Conservation (phyloP, 1,284 basidiomycete genomes). For the Mycosarcoma maydis region DNA sequence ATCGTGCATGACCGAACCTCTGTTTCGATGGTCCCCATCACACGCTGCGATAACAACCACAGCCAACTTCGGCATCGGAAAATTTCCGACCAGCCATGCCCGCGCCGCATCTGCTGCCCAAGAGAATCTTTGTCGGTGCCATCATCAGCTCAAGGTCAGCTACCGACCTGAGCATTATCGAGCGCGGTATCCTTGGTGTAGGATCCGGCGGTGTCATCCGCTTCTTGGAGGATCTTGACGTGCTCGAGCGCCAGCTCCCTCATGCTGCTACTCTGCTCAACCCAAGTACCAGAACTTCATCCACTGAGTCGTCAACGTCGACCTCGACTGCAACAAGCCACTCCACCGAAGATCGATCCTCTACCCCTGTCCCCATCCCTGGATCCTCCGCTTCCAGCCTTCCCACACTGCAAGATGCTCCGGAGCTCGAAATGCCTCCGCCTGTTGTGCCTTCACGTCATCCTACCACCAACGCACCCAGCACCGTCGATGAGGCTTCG, state of each 20-base stretch:
- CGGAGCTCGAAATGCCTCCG: slow-evolving; percentile 45
- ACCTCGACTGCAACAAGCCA: slow-evolving; percentile 26
- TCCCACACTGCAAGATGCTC: slow-evolving; percentile 29
- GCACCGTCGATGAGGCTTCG: slow-evolving; percentile 14
- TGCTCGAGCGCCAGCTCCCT: slow-evolving; percentile 23
- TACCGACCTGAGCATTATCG: slow-evolving; percentile 49
- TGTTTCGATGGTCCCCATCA: not conserved
- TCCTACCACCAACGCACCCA: slow-evolving; percentile 5
- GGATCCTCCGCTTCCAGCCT: slow-evolving; percentile 12
- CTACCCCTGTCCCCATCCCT: slow-evolving; percentile 50
- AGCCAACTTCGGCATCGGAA: slow-evolving; percentile 46
- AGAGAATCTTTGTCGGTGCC: slow-evolving; percentile 57
- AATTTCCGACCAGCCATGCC: slow-evolving; percentile 53
- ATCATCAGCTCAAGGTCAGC: slow-evolving; percentile 51
- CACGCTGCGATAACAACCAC: slow-evolving; percentile 1
- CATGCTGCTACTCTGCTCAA: slow-evolving; percentile 2
- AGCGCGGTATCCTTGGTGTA: slow-evolving; percentile 56
- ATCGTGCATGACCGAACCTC: not conserved
- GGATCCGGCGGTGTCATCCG: slow-evolving; percentile 55
- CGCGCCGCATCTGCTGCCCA: slow-evolving; percentile 48
- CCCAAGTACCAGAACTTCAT: slow-evolving; percentile 5
- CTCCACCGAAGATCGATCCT: slow-evolving; percentile 38
- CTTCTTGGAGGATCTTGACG: slow-evolving; percentile 59
- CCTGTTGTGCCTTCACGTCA: slow-evolving; percentile 30
- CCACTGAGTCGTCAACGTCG: slow-evolving; percentile 21